Conservation (phyloP, 257 asterid genomes). For the Buddleja alternifolia region DNA sequence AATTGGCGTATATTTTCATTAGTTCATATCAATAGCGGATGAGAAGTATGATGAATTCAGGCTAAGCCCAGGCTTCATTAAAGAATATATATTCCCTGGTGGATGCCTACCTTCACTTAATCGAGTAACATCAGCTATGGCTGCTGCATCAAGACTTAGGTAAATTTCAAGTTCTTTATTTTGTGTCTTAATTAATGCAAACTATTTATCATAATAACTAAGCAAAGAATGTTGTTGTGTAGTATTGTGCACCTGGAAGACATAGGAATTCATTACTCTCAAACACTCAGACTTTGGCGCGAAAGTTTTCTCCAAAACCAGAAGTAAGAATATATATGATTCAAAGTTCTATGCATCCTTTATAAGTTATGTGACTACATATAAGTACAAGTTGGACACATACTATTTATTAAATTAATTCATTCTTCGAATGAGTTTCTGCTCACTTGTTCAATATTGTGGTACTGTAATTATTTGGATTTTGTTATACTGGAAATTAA, state of each 20-base stretch:
- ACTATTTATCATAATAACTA: neutral
- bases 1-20: neutral
- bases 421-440: too few relatives aligned
- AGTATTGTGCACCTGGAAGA: slow-evolving; percentile 61
- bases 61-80: slow-evolving; percentile 61
- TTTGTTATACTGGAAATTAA: too few relatives aligned
- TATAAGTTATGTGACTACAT: too few relatives aligned
- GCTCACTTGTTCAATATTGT: too few relatives aligned
- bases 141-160: slow-evolving; percentile 60
- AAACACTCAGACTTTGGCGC: slow-evolving; percentile 56
- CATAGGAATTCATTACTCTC: slow-evolving; percentile 57
- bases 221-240: slow-evolving; percentile 13
- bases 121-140: slow-evolving; percentile 61
- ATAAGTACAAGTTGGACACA: too few relatives aligned
- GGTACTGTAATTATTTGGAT: too few relatives aligned
- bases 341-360: too few relatives aligned
- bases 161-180: slow-evolving; percentile 13
- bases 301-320: slow-evolving; percentile 48
- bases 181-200: neutral
- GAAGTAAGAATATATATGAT: slow-evolving; percentile 34
- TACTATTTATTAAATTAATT: too few relatives aligned
- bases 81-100: slow-evolving; percentile 71
- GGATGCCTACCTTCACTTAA: slow-evolving; percentile 65
- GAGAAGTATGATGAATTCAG: slow-evolving; percentile 57
- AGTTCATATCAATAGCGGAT: slow-evolving; percentile 57